Evolutionary conservation across 257 asterid species (phyloP), one percentile per base, ranked within the genome.

Genomic region (Solanum arcanum): DNA sequence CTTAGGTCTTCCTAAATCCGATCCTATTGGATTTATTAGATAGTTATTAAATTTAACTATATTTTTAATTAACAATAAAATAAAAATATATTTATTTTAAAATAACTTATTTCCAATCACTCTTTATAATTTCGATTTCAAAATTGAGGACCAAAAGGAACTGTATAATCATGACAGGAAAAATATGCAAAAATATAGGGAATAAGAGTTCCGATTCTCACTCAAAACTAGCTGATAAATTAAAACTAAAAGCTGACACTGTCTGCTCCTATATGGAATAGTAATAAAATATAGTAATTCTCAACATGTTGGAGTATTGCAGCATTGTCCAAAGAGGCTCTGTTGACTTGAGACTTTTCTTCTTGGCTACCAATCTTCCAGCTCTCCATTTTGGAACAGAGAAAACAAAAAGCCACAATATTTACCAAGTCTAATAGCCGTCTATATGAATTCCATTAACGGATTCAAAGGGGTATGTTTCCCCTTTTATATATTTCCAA

Each of bases 271-370:
- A 59, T 20, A 59, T 59, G 21, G 25, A 59, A 59, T 59, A 59
- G 66, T 59, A 59, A 59, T 59, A 59, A 20, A 59, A 59, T 59
- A 59, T 59, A 14, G 76, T 70, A 33, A 72, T 33, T 72, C 82
- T 74, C 16, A 74, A 74, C 31, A 39, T 39, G 82, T 23, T 11
- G 66, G 59, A 46, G 64, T 25, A 44, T 2, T 77, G 64, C 20
- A 44, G 66, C 84, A 27, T 21, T 27, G 84, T 9, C 25, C 4
- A 84, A 73, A 86, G 35, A 33, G 9, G 9, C 84, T 56, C 31
- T 41, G 91, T 87, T 89, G 91, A 89, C 91, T 41, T 4, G 5
- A 21, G 83, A 85, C 90, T 87, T 80, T 87, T 78, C 87, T 64
- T 80, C 85, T 64, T 49, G 33, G 69, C 44, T 81, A 18, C 85